Base-by-base conservation (phyloP, 352 stramenopile species). In the Saprolegnia diclina region DNA sequence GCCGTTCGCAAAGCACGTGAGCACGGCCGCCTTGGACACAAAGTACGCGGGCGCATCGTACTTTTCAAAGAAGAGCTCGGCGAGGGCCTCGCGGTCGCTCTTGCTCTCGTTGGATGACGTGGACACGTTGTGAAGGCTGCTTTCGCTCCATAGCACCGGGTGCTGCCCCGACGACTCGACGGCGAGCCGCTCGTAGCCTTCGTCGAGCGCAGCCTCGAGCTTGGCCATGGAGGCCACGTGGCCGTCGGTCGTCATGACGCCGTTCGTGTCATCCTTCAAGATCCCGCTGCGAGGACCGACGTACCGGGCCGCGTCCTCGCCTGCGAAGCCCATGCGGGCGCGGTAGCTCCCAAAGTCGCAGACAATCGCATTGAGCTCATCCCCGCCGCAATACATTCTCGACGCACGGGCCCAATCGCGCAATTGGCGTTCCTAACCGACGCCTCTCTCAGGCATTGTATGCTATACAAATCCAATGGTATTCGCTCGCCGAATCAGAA, bases 31-130 rank as follows among this genome's bases (percentile, higher is more conserved):
- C 66, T 95, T 95, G 64, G 87, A 80, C 44, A 83, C 82, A 66
- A 95, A 95, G 13, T 94, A 71, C 14, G 85, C 87, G 1, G 85
- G 82, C 55, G 85, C 64, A 1, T 83, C 79, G 5, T 92, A 66
- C 50, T 89, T 82, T 63, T 95, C 87, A 82, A 95, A 92, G 18
- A 94, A 76, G 52, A 92, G 77, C 74, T 95, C 85, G 16, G 91
- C 81, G 75, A 88, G 78, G 55, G 79, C 77, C 50, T 93, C 85
- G 29, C 85, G 65, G 0, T 92, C 67, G 55, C 71, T 61, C 37
- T 50, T 71, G 22, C 52, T 45, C 18, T 45, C 24, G 38, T 18
- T 42, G 14, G 37, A 42, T 0, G 52, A 29, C 1, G 21, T 22
- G 21, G 68, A 66, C 14, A 71, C 35, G 32, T 55, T 65, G 61